Base-by-base conservation (phyloP, 805 yeast species). In the Lachancea sp. region DNA sequence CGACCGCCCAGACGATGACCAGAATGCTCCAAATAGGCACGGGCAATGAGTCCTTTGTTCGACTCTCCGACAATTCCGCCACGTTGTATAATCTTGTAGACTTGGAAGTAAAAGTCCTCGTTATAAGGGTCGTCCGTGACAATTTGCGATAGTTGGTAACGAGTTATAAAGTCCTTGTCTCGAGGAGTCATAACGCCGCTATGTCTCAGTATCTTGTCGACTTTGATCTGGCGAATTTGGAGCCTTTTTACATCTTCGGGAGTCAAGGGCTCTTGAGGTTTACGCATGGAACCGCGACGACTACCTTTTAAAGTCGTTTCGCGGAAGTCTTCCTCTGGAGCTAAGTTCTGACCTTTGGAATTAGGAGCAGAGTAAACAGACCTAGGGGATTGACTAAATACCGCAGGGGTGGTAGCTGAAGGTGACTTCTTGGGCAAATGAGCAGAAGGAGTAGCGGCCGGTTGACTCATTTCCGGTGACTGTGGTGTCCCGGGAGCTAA, bases 141-240 rank as follows among this genome's bases (percentile, higher is more conserved):
- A 64, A 92, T 83, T 61, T 89, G 96, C 36, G 96, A 87, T 48
- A 92, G 73, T 65, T 92, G 98, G 58, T 89, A 81, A 60, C 97
- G 76, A 32, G 96, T 87, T 36, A 92, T 90, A 58, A 85, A 88
- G 65, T 90, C 96, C 67, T 89, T 89, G 63, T 92, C 98, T 67
- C 90, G 84, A 43, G 96, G 95, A 54, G 88, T 86, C 98, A 92
- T 92, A 48, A 92, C 77, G 48, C 97, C 97, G 21, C 92, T 83
- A 67, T 81, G 86, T 55, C 77, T 79, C 57, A 83, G 72, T 53
- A 87, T 84, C 48, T 82, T 73, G 34, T 78, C 72, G 37, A 83
- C 88, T 59, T 84, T 83, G 45, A 79, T 80, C 48, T 80, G 86
- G 67, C 92, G 80, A 35, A 68, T 69, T 41, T 78, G 73, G 41